Base-by-base conservation (phyloP, 306 rosid species). In the Trifolium fragiferum region DNA sequence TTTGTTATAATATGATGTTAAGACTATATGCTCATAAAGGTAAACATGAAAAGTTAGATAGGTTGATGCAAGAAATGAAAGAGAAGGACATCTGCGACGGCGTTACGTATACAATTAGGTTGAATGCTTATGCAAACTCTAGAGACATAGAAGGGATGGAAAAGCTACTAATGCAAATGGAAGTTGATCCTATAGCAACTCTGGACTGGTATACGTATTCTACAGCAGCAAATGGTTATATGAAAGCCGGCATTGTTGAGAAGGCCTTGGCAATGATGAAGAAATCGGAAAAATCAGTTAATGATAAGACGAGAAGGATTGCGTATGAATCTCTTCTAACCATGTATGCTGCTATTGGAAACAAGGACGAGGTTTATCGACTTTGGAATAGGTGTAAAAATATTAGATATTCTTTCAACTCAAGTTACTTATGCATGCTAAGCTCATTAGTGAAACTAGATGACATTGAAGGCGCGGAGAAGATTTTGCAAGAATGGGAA, bases 401-500 rank as follows among this genome's bases (percentile, higher is more conserved):
- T n/a, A 7, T 76, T 46, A 74, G 41, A 4, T 49, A 18, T 21
- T 8, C 41, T 55, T 21, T 3, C 61, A 84, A 78, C 75, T 59
- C 85, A 16, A 88, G 87, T 69, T 92, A 88, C 84, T 13, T 81
- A 68, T 50, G 82, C 47, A 81, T 88, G 79, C 6, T 92, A 37
- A 83, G 81, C 73, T 86, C 96, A 16, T 82, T 89, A n/a, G 49
- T 84, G 82, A 89, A 83, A 85, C 78, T 92, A 46, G 86, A 80
- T 82, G 90, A 89, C 82, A 74, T 88, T 33, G 88, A 84, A 25
- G 88, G 91, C 21, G 87, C 88, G 2, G 96, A 89, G 81, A 82
- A 64, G 77, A 77, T 92, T 58, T 62, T 85, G 78, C 83, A 76
- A 80, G 93, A 89, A 49, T 89, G 93, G 96, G 96, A 89, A 82